phyloP scores from a whole-genome alignment of 495 filamentous ascomycete genomes.

The Hyaloscypha variabilis region DNA sequence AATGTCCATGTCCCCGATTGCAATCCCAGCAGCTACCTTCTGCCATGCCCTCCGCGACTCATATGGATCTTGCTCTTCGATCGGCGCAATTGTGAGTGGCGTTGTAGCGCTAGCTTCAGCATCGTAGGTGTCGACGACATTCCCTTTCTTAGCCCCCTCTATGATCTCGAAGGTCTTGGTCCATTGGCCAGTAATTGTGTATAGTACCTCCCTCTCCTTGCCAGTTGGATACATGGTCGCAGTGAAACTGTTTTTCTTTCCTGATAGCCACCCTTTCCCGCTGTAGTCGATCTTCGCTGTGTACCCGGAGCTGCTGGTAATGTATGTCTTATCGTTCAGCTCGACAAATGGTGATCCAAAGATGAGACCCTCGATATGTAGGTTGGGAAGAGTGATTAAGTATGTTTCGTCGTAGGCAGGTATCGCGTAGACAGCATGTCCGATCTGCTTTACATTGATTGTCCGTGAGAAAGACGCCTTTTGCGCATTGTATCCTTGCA shows the following conservation, averaged over 20 bases:
- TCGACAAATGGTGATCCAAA: conserved; percentile 94
- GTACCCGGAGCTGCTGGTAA: conserved; percentile 85
- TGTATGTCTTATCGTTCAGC: conserved; percentile 81
- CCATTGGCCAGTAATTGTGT: conserved; percentile 92
- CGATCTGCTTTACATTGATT: conserved; percentile 96
- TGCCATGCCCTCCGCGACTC: conserved; percentile 91
- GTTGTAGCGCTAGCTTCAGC: conserved; percentile 64
- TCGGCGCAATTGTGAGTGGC: conserved; percentile 70
- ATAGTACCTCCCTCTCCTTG: conserved; percentile 83
- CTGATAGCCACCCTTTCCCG: conserved; percentile 92
- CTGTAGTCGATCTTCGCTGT: conserved; percentile 91
- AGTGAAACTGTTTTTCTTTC: conserved; percentile 93
- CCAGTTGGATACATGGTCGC: conserved; percentile 78
- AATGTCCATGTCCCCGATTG: conserved; percentile 80
- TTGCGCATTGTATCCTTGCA: conserved; percentile 97
- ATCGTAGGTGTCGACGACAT: conserved; percentile 70
- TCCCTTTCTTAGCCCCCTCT: conserved; percentile 69
- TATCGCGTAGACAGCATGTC: conserved; percentile 82
- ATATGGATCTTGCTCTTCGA: conserved; percentile 83
- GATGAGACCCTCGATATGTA: conserved; percentile 95
- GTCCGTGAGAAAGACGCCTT: conserved; percentile 93
- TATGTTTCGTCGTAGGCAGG: conserved; percentile 73
- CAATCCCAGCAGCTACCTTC: conserved; percentile 83
- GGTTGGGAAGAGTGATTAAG: conserved; percentile 87
- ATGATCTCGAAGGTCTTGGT: conserved; percentile 82